Conservation (phyloP, 768 basidiomycete species). For the Lactifluus subvellereus region DNA sequence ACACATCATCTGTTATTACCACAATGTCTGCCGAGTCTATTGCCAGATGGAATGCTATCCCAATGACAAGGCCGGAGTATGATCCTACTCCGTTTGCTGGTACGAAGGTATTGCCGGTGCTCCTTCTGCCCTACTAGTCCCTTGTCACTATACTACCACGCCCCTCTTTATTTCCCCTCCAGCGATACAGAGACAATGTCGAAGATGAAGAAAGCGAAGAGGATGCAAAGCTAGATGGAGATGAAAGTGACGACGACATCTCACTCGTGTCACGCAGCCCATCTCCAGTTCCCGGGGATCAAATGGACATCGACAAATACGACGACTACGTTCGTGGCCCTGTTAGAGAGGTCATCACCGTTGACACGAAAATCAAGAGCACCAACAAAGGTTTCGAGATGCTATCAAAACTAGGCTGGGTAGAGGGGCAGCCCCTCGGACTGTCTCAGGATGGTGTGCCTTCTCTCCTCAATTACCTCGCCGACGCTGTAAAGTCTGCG, state of each 20-base stretch:
- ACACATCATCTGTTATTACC: neutral
- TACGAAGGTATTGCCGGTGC: slow-evolving; percentile 32
- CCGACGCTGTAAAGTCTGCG: slow-evolving; percentile 4
- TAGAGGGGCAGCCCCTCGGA: slow-evolving; percentile 72
- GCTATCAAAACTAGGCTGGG: slow-evolving; percentile 79
- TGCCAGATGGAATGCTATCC: slow-evolving; percentile 70
- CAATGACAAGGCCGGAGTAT: slow-evolving; percentile 37
- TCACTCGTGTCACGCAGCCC: slow-evolving; percentile 72
- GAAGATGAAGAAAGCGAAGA: slow-evolving; percentile 21
- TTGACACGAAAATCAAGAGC: slow-evolving; percentile 74
- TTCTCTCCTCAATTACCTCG: slow-evolving; percentile 4
- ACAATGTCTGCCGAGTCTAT: slow-evolving; percentile 60
- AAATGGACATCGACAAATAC: slow-evolving; percentile 57
- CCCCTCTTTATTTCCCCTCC: slow-evolving; percentile 41
- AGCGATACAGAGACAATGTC: slow-evolving; percentile 52
- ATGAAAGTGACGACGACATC: slow-evolving; percentile 61
- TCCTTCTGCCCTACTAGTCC: slow-evolving; percentile 42
- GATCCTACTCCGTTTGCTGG: neutral
- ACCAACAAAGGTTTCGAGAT: slow-evolving; percentile 78
- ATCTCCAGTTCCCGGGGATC: slow-evolving; percentile 48
- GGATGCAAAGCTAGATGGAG: slow-evolving; percentile 28
- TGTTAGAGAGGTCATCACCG: slow-evolving; percentile 63
- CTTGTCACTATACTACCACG: slow-evolving; percentile 27
- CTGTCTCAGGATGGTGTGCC: slow-evolving; percentile 64
- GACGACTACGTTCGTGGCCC: slow-evolving; percentile 54